Base-by-base conservation (phyloP, 192 early-diverging fungal genomes). In the Podila epigama region DNA sequence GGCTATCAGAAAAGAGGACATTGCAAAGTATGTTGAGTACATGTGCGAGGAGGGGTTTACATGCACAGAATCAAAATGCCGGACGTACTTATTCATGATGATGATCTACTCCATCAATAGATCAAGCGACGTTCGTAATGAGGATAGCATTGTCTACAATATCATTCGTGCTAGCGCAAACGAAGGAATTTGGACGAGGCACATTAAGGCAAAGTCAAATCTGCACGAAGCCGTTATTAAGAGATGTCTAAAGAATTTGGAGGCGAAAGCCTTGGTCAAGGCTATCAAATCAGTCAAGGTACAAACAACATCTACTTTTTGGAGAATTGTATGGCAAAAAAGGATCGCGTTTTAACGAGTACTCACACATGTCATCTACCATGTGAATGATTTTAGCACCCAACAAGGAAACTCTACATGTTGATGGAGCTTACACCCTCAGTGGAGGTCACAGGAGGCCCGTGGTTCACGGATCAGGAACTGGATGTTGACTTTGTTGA, bases 381-480 rank as follows among this genome's bases (percentile, higher is more conserved):
- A 41, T 60, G 25, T 4, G n/a, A 48, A 60, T 58, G 55, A 1
- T 15, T 66, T 48, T 65, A 92, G 89, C 87, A 88, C 70, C 93
- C 95, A 7, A 94, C 92, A 10, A 89, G 90, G 58, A 97, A 96
- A 58, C 83, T 95, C 22, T 97, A 96, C 65, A 96, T 98, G 93
- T 83, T 97, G 11, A 89, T 83, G 63, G 89, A 95, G 50, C 54
- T 96, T 22, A 86, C 87, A 5, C 95, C 96, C 5, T 94, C 92
- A 7, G 84, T 85, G 22, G 96, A 97, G 52, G 84, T 97, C 28
- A 96, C 96, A 15, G 96, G 96, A 63, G 94, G 96, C 11, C 87
- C 92, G 10, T 98, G 93, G 92, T 98, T 93, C 73, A 95, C 93
- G 7, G 95, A 96, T 83, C 90, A 95, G 58, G 93, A 94, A 65